Percentiles rank a stretch among this genome's conserved stretches.
Conservation (phyloP, 345 rosid species). For the Linum trigynum region DNA sequence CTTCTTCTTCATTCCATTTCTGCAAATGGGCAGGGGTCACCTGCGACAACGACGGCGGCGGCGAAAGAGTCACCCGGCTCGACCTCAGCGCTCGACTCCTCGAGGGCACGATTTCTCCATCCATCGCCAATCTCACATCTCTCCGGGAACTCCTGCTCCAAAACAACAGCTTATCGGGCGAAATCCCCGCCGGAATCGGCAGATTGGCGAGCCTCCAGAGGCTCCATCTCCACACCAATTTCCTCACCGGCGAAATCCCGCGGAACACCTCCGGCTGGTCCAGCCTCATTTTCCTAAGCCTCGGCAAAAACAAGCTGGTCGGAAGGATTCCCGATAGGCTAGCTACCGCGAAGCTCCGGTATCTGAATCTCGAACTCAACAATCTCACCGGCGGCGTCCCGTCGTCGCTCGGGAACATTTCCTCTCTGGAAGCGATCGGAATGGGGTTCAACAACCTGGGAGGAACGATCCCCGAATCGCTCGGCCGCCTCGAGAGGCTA, state of each 20-base stretch:
- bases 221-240: neutral
- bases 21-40: neutral
- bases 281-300: neutral
- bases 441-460: conserved; percentile 10
- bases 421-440: neutral
- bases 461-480: conserved; percentile 15
- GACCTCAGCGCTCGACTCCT: neutral
- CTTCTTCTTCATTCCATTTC: neutral
- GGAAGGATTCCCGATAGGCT: neutral
- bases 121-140: neutral
- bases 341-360: neutral
- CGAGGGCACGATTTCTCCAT: neutral
- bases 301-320: neutral
- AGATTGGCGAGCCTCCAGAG: neutral
- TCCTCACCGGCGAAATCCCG: neutral
- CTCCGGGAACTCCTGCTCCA: neutral
- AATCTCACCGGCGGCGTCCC: no score
- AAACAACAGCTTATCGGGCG: neutral
- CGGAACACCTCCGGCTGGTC: neutral
- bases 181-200: neutral
- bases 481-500: conserved; percentile 16
- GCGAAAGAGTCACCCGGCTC: neutral
- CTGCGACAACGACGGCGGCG: neutral
- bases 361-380: no score
- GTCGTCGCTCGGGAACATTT: no score